Percentiles rank a stretch among this genome's conserved stretches.
Evolutionary conservation across 768 basidiomycete genomes (phyloP).

Genomic region (Lentinula guzmanii): DNA sequence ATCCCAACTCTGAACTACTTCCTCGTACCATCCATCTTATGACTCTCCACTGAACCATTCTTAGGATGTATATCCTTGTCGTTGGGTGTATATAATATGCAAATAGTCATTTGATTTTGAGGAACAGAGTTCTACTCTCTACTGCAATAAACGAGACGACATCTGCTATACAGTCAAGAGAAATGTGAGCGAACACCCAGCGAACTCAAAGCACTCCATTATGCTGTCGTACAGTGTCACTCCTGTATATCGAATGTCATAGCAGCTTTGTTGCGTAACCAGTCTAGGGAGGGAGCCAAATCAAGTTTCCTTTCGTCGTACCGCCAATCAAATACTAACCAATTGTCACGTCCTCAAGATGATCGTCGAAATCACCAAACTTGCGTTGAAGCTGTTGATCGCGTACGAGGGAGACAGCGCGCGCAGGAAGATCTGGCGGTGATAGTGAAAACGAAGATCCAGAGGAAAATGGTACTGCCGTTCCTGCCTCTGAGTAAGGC

Average conservation of each 20-base stretch:
- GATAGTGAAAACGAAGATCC: conserved; percentile 43
- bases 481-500: conserved; percentile 28
- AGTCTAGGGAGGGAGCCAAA: conserved; percentile 25
- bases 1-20: too few species aligned
- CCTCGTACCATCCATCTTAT: too few species aligned
- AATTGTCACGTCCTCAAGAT: conserved; percentile 66
- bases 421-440: conserved; percentile 36
- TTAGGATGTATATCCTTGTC: too few species aligned
- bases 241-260: conserved; percentile 16
- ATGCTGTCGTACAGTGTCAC: not conserved
- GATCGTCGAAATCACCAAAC: conserved; percentile 80
- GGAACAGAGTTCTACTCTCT: too few species aligned
- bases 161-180: too few species aligned
- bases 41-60: too few species aligned
- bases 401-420: conserved; percentile 43
- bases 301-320: conserved; percentile 16
- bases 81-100: too few species aligned
- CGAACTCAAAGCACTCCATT: too few species aligned
- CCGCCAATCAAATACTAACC: conserved; percentile 29
- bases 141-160: too few species aligned
- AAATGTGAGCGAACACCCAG: too few species aligned
- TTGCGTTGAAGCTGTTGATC: conserved; percentile 45
- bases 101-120: too few species aligned
- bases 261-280: conserved; percentile 36
- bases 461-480: conserved; percentile 31